phyloP scores from a whole-genome alignment of 139 green algal species.

The Chlamydomonas incerta region DNA sequence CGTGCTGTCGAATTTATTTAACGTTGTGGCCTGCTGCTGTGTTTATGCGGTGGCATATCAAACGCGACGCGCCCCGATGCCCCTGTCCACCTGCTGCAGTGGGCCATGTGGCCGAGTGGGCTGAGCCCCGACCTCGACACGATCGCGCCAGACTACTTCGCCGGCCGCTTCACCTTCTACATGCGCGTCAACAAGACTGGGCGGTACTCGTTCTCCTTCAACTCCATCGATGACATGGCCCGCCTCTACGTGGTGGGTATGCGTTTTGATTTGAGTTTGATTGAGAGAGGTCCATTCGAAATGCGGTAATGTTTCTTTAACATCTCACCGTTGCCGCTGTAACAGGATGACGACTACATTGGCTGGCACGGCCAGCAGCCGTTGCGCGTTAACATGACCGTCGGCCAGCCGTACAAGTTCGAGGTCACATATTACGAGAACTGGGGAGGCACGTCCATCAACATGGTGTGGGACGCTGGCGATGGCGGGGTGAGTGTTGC shows the following conservation, averaged over 20 bases:
- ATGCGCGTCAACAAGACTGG: not conserved
- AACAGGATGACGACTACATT: not conserved
- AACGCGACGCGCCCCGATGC: too few species aligned
- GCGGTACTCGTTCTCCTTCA: not conserved
- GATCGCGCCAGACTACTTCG: not conserved
- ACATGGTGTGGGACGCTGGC: not conserved
- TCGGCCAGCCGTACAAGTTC: not conserved
- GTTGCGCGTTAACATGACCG: not conserved
- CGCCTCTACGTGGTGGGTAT: not conserved
- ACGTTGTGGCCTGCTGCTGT: too few species aligned
- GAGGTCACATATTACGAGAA: not conserved
- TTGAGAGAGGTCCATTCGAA: not conserved
- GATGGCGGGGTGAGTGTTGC: not conserved
- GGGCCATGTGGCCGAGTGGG: not conserved
- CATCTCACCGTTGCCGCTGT: not conserved
- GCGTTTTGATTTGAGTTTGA: too few species aligned
- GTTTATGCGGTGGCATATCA: too few species aligned
- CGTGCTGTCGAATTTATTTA: too few species aligned
- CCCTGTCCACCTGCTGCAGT: too few species aligned
- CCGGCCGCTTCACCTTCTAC: conserved; percentile 44
- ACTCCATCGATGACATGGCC: not conserved
- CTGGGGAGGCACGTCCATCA: not conserved
- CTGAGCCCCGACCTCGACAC: not conserved
- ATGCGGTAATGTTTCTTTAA: not conserved
- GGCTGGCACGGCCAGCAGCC: not conserved